Evolutionary conservation across 306 rosid species (phyloP).

Genomic region (Canavalia gladiata): DNA sequence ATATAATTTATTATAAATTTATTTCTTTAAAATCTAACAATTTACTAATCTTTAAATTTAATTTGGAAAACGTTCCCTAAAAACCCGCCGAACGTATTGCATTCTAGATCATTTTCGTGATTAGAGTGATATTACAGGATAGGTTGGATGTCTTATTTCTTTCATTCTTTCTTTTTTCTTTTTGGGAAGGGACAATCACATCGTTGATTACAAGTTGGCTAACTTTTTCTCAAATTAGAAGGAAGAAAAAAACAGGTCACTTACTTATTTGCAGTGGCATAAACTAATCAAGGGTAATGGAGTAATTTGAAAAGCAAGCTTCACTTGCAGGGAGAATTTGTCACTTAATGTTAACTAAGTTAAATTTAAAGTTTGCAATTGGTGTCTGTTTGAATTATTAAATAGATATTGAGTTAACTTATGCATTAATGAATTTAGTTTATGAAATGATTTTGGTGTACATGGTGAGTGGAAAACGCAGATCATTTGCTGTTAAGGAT

Average conservation of each 20-base stretch:
- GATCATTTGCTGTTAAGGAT: constrained; percentile 97
- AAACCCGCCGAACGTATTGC: not conserved
- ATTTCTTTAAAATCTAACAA: too few species aligned
- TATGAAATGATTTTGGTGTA: not conserved
- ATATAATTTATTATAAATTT: not conserved
- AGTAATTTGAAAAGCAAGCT: not conserved
- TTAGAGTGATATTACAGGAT: not conserved
- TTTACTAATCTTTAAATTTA: too few species aligned
- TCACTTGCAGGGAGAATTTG: not conserved
- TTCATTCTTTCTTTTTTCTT: not conserved
- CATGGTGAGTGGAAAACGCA: constrained; percentile 51
- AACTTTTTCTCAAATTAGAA: not conserved
- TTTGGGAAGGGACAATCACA: not conserved
- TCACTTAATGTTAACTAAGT: not conserved
- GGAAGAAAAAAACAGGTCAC: not conserved
- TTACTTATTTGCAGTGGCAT: not conserved
- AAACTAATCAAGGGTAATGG: not conserved
- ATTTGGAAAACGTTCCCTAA: not conserved
- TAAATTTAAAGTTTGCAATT: too few species aligned
- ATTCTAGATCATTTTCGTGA: not conserved
- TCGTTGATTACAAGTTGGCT: not conserved
- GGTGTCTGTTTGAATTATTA: too few species aligned
- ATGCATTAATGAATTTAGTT: too few species aligned
- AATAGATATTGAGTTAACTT: too few species aligned
- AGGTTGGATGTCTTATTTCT: not conserved